A percentile compares a stretch with the other conserved stretches of the same genome.
Conservation (phyloP, 1,139 yeast species). For the Magnusiomyces starmeri region DNA sequence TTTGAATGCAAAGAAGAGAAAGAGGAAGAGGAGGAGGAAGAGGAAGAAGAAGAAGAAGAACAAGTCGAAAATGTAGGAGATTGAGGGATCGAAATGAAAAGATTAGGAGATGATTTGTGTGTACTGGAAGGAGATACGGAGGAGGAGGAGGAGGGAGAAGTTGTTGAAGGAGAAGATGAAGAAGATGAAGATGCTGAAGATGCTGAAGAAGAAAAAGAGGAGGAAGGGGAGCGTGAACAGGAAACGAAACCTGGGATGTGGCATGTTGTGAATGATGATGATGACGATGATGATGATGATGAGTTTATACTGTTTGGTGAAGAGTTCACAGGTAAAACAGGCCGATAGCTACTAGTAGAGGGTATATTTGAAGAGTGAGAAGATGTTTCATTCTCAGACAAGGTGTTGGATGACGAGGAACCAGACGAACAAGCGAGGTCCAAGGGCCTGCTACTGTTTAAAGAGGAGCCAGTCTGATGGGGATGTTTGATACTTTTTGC, state of each 20-base stretch:
- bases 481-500: too few species aligned
- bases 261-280: not conserved
- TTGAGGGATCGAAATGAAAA: not conserved
- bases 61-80: not conserved
- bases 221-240: not conserved
- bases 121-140: not conserved
- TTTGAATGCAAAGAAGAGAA: not conserved
- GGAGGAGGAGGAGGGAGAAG: not conserved
- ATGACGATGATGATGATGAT: not conserved
- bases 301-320: too few species aligned
- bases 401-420: not conserved
- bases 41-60: not conserved
- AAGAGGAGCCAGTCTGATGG: too few species aligned
- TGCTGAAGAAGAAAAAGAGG: constrained; percentile 1
- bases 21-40: not conserved
- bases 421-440: too few species aligned
- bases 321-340: too few species aligned
- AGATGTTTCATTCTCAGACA: not conserved
- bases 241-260: too few species aligned
- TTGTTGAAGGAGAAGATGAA: not conserved
- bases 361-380: not conserved
- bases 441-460: too few species aligned
- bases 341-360: not conserved
- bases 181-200: not conserved
- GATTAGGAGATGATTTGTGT: not conserved